Evolutionary conservation across 176 grass and related monocot species (phyloP).

Genomic region (Aegilops tauschii): DNA sequence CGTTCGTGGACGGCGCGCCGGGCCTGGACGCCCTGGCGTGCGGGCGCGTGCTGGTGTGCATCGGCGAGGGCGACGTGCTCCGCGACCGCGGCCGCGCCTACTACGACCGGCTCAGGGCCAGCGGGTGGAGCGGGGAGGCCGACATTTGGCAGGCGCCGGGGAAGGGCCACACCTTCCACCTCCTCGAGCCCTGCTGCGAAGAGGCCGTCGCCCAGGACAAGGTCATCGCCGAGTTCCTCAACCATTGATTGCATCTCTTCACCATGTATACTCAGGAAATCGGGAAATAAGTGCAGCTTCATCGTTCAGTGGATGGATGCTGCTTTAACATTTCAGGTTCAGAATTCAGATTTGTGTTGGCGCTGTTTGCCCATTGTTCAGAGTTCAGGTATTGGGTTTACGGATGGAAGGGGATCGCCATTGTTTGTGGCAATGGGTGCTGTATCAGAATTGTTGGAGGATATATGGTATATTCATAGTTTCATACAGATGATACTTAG

Average conservation of each 20-base stretch:
- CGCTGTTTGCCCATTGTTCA: conserved; percentile 5
- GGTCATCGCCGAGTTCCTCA: conserved; percentile 51
- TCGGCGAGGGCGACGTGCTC: conserved; percentile 54
- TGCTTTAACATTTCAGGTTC: conserved; percentile 19
- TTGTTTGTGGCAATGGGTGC: conserved; percentile 6
- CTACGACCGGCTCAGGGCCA: conserved; percentile 42
- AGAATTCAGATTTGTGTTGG: not conserved
- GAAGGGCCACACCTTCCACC: conserved; percentile 60
- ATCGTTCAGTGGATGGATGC: conserved; percentile 2
- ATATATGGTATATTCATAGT: not conserved
- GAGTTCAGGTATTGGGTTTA: not conserved
- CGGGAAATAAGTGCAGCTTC: conserved; percentile 33
- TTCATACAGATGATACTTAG: conserved; percentile 34
- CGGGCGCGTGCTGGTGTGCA: conserved; percentile 42
- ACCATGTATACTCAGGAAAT: conserved; percentile 9
- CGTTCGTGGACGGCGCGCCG: conserved; percentile 36
- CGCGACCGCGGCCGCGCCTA: conserved; percentile 51
- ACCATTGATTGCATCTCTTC: conserved; percentile 19
- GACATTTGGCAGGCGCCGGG: conserved; percentile 47
- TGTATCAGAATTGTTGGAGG: conserved; percentile 16
- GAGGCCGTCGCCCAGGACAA: conserved; percentile 56
- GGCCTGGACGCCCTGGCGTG: conserved; percentile 30
- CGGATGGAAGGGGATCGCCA: not conserved
- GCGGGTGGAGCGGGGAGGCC: conserved; percentile 43
- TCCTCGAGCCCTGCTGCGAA: conserved; percentile 40